A percentile compares a stretch with the other conserved stretches of the same genome.
These are phyloP conservation scores for Leccinum rimulosum DNA, from an alignment of 768 basidiomycete species.

Conservation along the genomic window DNA sequence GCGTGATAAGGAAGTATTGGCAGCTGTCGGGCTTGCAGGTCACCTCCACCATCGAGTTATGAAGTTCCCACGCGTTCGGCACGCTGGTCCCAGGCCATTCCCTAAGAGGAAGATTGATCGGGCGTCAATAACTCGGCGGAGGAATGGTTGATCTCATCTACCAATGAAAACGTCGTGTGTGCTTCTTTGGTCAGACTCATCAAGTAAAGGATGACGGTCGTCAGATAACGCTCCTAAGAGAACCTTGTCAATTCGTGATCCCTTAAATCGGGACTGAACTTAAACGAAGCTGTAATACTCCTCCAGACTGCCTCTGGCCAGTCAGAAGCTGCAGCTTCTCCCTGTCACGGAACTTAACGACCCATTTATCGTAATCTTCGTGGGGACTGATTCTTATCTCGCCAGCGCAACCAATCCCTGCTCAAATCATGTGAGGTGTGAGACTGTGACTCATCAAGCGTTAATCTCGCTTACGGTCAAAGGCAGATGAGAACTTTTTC, in stretches of 20 bases:
- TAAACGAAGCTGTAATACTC: slow-evolving; percentile 65
- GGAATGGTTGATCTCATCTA: slow-evolving; percentile 95
- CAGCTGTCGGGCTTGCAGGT: slow-evolving; percentile 88
- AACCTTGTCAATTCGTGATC: slow-evolving; percentile 1
- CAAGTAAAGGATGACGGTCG: slow-evolving; percentile 94
- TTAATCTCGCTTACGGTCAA: slow-evolving; percentile 66
- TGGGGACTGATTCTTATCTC: slow-evolving; percentile 79
- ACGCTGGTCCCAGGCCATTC: slow-evolving; percentile 96
- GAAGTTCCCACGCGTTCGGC: slow-evolving; percentile 93
- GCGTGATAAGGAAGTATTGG: slow-evolving; percentile 99
- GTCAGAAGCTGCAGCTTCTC: slow-evolving; percentile 77
- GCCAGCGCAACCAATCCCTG: slow-evolving; percentile 90
- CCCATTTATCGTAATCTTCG: slow-evolving; percentile 93
- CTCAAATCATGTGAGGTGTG: slow-evolving; percentile 7
- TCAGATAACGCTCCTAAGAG: slow-evolving; percentile 87
- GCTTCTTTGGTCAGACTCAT: slow-evolving; percentile 94
- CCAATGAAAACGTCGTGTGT: slow-evolving; percentile 93
- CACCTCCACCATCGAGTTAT: slow-evolving; percentile 92
- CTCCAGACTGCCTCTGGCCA: slow-evolving; percentile 89
- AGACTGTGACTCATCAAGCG: neutral
- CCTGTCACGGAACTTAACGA: slow-evolving; percentile 91
- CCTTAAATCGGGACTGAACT: neutral
- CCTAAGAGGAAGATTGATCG: slow-evolving; percentile 40
- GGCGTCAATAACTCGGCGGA: slow-evolving; percentile 1
- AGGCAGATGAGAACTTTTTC: slow-evolving; percentile 82